Evolutionary conservation across 805 yeast species (phyloP).

Genomic region (Pichia phayaonensis): DNA sequence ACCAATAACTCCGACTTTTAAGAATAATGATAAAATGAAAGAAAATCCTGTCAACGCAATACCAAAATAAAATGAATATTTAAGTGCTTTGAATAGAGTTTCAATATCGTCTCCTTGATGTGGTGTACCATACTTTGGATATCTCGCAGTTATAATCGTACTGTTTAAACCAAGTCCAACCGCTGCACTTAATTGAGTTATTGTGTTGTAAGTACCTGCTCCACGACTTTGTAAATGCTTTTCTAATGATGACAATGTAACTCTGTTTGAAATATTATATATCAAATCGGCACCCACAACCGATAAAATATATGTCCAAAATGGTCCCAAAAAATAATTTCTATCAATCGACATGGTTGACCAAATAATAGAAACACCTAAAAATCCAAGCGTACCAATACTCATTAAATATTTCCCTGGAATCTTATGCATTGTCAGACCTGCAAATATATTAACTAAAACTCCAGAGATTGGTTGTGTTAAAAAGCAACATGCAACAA

Average conservation of each 20-base stretch:
- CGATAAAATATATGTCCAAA: conserved; percentile 33
- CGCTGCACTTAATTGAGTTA: conserved; percentile 33
- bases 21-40: conserved; percentile 25
- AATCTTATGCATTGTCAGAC: conserved; percentile 36
- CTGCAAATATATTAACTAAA: conserved; percentile 38
- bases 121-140: conserved; percentile 26
- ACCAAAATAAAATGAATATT: conserved; percentile 33
- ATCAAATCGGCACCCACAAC: conserved; percentile 42
- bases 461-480: conserved; percentile 38
- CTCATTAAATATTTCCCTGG: conserved; percentile 34
- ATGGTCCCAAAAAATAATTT: conserved; percentile 38
- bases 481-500: conserved; percentile 36
- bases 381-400: conserved; percentile 30
- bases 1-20: conserved; percentile 33
- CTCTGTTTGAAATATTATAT: conserved; percentile 39
- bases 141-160: conserved; percentile 31
- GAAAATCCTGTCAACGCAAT: conserved; percentile 29
- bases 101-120: conserved; percentile 17
- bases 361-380: conserved; percentile 35
- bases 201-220: conserved; percentile 41
- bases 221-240: conserved; percentile 36
- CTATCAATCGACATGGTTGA: conserved; percentile 30
- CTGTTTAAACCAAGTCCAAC: conserved; percentile 36
- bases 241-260: conserved; percentile 35
- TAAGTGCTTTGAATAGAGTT: conserved; percentile 27